These are phyloP conservation scores for Phascolomyces articulosus DNA, from an alignment of 371 early-diverging fungal species.

Conservation along the genomic window DNA sequence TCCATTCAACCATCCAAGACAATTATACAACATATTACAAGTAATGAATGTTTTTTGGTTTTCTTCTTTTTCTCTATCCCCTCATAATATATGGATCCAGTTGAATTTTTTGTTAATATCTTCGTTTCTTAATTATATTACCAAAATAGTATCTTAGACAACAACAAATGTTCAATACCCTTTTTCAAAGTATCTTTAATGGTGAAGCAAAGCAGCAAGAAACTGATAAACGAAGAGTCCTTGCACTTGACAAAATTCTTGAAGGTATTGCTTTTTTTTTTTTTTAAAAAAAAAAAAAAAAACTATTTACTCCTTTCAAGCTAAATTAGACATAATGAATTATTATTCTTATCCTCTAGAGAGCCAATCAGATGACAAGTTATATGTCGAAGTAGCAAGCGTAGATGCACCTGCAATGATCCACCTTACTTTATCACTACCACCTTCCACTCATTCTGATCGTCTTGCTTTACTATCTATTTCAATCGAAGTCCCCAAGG, in stretches of 20 bases:
- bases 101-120: too few relatives aligned
- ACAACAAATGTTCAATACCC: conserved; percentile 58
- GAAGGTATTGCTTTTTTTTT: conserved; percentile 33
- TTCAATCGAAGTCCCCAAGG: conserved; percentile 39
- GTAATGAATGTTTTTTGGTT: conserved; percentile 17
- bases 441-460: conserved; percentile 22
- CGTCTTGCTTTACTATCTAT: conserved; percentile 33
- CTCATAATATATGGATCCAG: too few relatives aligned
- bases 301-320: background rate
- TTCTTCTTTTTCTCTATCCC: too few relatives aligned
- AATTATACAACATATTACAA: conserved; percentile 53
- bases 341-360: conserved; percentile 15
- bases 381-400: conserved; percentile 32
- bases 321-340: background rate
- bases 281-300: background rate
- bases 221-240: background rate
- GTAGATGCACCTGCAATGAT: conserved; percentile 37
- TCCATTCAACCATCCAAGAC: conserved; percentile 59
- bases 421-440: conserved; percentile 38
- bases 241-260: conserved; percentile 35
- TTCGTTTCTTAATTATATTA: too few relatives aligned
- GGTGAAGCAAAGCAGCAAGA: conserved; percentile 10
- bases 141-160: conserved; percentile 43
- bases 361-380: conserved; percentile 18
- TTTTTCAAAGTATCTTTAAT: conserved; percentile 58